A percentile compares a stretch with the other conserved stretches of the same genome.
Conservation (phyloP, 1,284 basidiomycete species). For the Cryptococcus floricola region DNA sequence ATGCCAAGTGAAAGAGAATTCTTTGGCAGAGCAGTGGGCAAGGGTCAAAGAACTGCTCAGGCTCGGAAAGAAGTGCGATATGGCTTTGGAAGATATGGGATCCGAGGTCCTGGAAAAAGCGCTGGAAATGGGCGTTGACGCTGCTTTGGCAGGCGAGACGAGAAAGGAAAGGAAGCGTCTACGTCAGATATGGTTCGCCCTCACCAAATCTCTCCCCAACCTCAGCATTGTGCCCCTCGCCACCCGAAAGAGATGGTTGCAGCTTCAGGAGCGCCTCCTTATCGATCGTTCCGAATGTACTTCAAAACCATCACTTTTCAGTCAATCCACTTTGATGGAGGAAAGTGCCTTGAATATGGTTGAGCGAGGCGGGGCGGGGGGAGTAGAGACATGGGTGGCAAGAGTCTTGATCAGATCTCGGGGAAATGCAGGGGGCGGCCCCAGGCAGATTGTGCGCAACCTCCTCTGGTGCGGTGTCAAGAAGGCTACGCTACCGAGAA, state of each 20-base stretch:
- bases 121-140: conserved; percentile 9
- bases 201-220: not conserved
- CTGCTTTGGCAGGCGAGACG: not conserved
- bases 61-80: conserved; percentile 28
- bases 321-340: conserved; percentile 1
- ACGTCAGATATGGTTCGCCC: conserved; percentile 4
- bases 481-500: conserved; percentile 1
- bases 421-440: not conserved
- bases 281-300: not conserved
- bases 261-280: not conserved
- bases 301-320: no score
- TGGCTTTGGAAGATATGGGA: conserved; percentile 19
- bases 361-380: conserved; percentile 13
- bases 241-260: conserved; percentile 10
- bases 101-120: conserved; percentile 6
- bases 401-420: conserved; percentile 3
- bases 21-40: conserved; percentile 2
- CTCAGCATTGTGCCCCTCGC: conserved; percentile 7
- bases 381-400: conserved; percentile 10
- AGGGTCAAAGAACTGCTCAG: conserved; percentile 20
- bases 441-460: conserved; percentile 3
- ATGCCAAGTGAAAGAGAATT: conserved; percentile 4
- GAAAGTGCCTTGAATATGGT: conserved; percentile 14
- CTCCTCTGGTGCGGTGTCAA: conserved; percentile 7
- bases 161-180: conserved; percentile 4